Conservation (phyloP, 331 rosid genomes). For the Malus hybrid region DNA sequence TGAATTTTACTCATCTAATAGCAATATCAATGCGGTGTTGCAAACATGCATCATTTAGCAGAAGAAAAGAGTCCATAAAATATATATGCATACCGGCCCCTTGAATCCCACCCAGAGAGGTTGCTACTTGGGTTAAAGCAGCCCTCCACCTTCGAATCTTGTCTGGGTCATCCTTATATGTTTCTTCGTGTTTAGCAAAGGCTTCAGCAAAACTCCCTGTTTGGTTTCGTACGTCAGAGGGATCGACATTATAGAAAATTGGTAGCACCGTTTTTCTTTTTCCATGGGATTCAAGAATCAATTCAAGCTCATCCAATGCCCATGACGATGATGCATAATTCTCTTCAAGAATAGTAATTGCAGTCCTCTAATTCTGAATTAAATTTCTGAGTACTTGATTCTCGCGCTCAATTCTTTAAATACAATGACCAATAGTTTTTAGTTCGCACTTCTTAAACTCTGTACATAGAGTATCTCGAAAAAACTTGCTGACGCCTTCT, state of each 20-base stretch:
- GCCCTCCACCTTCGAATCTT: not conserved
- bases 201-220: not conserved
- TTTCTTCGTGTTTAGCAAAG: not conserved
- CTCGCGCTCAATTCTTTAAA: accelerated
- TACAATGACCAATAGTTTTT: not conserved
- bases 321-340: too few relatives aligned
- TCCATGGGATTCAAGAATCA: too few relatives aligned
- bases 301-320: accelerated
- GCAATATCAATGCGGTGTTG: too few relatives aligned
- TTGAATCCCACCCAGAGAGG: not conserved
- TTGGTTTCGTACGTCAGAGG: not conserved
- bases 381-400: accelerated
- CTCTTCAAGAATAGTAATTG: too few relatives aligned
- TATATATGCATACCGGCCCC: not conserved
- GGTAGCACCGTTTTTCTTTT: not conserved
- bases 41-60: too few relatives aligned
- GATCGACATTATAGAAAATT: not conserved
- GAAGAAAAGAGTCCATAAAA: too few relatives aligned
- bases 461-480: not conserved
- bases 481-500: accelerated
- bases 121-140: not conserved
- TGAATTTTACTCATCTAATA: too few relatives aligned
- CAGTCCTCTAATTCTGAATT: too few relatives aligned
- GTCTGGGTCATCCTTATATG: not conserved
- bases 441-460: too few relatives aligned